Evolutionary conservation across 257 asterid species (phyloP).

Genomic region (Asclepias syriaca): DNA sequence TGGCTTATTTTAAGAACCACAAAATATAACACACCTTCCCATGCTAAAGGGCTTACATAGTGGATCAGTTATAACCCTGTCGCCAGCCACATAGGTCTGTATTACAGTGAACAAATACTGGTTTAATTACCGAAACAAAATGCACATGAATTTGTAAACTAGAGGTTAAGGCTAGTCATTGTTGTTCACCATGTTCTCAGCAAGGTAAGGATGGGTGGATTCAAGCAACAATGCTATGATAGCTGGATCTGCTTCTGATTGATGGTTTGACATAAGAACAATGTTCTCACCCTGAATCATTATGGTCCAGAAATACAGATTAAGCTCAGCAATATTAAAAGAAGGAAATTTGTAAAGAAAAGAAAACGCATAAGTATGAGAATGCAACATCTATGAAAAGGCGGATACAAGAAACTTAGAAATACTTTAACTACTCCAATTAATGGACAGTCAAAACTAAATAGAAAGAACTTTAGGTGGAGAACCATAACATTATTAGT

Average conservation of each 20-base stretch:
- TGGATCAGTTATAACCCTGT: constrained; percentile 94
- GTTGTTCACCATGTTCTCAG: constrained; percentile 69
- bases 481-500: neutral
- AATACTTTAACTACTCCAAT: neutral
- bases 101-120: constrained; percentile 23
- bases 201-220: constrained; percentile 56
- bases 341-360: neutral
- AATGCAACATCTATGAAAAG: neutral
- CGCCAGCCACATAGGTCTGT: constrained; percentile 95
- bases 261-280: constrained; percentile 90
- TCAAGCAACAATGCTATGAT: constrained; percentile 78
- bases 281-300: constrained; percentile 80
- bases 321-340: neutral
- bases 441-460: neutral
- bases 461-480: neutral
- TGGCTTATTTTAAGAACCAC: constrained; percentile 6
- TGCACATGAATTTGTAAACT: neutral
- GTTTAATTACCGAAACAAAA: constrained; percentile 13
- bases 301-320: neutral
- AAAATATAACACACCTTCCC: constrained; percentile 65
- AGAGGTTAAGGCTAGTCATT: constrained; percentile 15
- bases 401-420: neutral
- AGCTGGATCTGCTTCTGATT: constrained; percentile 98
- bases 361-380: neutral
- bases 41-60: constrained; percentile 97